phyloP scores from a whole-genome alignment of 1,284 basidiomycete genomes.

The Boletellus deceptivus region DNA sequence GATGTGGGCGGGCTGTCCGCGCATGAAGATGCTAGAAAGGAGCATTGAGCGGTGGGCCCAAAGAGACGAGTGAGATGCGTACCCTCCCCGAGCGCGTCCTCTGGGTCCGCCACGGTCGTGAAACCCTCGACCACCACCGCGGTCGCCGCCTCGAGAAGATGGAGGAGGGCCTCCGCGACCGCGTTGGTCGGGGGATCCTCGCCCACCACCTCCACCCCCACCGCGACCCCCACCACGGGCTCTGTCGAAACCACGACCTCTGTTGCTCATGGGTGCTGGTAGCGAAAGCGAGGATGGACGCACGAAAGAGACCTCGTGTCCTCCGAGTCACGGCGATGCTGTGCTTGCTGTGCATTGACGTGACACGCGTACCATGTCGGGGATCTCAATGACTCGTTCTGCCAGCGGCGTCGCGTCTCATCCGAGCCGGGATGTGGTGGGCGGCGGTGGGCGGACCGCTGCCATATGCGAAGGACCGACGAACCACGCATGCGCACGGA shows the following conservation, averaged over 20 bases:
- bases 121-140: slow-evolving; percentile 34
- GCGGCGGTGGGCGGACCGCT: no score
- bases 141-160: slow-evolving; percentile 28
- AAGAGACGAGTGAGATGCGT: slow-evolving; percentile 20
- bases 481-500: no score
- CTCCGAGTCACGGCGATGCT: slow-evolving; percentile 22
- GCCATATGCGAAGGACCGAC: no score
- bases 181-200: slow-evolving; percentile 25
- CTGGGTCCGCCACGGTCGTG: slow-evolving; percentile 32
- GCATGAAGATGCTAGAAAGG: slow-evolving; percentile 51
- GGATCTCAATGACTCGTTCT: no score
- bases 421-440: slow-evolving; percentile 5
- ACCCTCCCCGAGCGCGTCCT: slow-evolving; percentile 50
- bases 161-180: slow-evolving; percentile 30
- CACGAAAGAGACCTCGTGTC: not conserved
- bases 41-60: slow-evolving; percentile 7
- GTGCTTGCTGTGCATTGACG: slow-evolving; percentile 14
- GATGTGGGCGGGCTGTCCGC: slow-evolving; percentile 46
- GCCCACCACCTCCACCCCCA: slow-evolving; percentile 23
- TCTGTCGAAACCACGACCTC: slow-evolving; percentile 24
- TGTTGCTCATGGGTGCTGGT: slow-evolving; percentile 21
- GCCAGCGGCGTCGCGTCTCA: slow-evolving; percentile 25
- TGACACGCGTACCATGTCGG: slow-evolving; percentile 9
- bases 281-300: no score
- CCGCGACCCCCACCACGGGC: slow-evolving; percentile 24